Evolutionary conservation across 2,329 filamentous ascomycete genomes (phyloP).

Genomic region (Xylariomycetidae sp.): DNA sequence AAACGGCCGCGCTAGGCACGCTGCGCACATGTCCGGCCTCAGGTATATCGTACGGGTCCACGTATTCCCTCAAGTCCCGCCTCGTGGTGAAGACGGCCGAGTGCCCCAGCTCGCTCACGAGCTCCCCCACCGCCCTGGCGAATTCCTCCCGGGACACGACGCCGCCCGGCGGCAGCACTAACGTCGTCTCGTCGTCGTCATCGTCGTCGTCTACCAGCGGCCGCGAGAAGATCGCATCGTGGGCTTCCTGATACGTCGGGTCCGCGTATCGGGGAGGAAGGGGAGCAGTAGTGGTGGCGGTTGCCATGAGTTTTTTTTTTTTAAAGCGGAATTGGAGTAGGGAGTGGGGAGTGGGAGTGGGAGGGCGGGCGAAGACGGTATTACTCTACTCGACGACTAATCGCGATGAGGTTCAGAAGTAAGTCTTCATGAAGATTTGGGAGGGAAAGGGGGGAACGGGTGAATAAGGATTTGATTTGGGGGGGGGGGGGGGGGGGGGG

Average conservation of each 20-base stretch:
- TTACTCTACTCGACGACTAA: too few species aligned
- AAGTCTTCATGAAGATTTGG: too few species aligned
- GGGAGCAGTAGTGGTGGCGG: too few species aligned
- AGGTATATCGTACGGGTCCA: conserved; percentile 42
- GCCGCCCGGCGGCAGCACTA: conserved; percentile 38
- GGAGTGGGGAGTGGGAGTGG: neutral
- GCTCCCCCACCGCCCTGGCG: conserved; percentile 29
- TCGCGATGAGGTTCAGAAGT: too few species aligned
- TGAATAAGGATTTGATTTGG: too few species aligned
- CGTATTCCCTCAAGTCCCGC: conserved; percentile 37
- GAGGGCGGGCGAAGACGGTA: neutral
- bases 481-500: too few species aligned
- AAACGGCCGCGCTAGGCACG: conserved; percentile 39
- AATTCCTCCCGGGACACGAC: conserved; percentile 33
- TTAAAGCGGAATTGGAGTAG: too few species aligned
- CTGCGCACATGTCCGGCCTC: conserved; percentile 33
- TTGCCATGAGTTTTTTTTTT: too few species aligned
- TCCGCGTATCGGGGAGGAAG: conserved; percentile 29
- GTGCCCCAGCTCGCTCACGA: conserved; percentile 29
- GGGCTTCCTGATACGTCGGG: conserved; percentile 36
- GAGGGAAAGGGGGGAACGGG: too few species aligned
- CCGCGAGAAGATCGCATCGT: conserved; percentile 35
- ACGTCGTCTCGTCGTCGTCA: conserved; percentile 26
- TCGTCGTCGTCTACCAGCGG: conserved; percentile 33
- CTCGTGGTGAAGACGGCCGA: conserved; percentile 34